Base-by-base conservation (phyloP, 2,329 filamentous ascomycete species). In the Sordariomycetes sp. region DNA sequence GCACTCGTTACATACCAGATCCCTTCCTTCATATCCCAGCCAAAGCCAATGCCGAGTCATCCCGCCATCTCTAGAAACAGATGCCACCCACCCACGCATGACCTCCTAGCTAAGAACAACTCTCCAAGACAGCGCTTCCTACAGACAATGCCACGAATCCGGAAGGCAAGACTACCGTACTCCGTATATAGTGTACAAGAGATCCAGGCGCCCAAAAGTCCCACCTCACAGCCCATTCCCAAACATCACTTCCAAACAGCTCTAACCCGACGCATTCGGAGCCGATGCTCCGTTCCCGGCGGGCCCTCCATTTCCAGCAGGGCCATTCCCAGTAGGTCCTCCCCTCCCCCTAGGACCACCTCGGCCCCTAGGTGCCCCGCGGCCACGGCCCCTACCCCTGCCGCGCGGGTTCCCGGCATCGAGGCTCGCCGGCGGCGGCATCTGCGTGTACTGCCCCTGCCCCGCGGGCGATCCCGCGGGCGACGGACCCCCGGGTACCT, bases 401-500 rank as follows among this genome's bases (percentile, higher is more conserved):
- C 73, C 68, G 32, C 51, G 32, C 13, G 22, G n/a, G 34, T 22
- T 53, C 15, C 71, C 71, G 24, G 70, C 64, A 61, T 85, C 76
- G 13, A 87, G 69, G 51, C 67, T 76, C 1, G 78, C 68, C 1
- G 85, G 85, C 24, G 85, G 85, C 34, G 82, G 81, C 8, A 85
- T 79, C 17, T 76, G 76, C 59, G 75, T 76, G 63, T 81, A 85
- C 36, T 59, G 59, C 8, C 52, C 10, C 55, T 42, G 20, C 50
- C 52, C 48, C 4, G 57, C 28, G 10, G 39, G 39, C 53, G 53
- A 53, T 59, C 59, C 55, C 60, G 59, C 13, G 54, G 53, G 45
- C 45, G 45, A 50, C 22, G 45, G 20, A n/a, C n/a, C 45, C 20
- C 22, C 52, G 15, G 55, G 42, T 22, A 57, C 63, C 35, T 65